phyloP scores from a whole-genome alignment of 352 stramenopile genomes.

The Pythium dissotocum region DNA sequence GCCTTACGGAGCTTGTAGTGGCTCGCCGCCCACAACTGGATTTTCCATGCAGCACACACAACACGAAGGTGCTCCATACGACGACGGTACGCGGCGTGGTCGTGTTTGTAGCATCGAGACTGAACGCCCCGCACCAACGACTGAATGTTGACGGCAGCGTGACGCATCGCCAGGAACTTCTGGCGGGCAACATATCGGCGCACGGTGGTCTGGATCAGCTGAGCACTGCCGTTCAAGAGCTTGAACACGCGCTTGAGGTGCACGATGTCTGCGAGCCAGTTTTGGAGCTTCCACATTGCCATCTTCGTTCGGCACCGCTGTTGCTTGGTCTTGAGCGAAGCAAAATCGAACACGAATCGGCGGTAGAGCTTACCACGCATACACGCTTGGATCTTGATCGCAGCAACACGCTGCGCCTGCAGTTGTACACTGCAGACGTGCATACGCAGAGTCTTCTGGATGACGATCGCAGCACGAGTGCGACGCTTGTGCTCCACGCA shows the following conservation, averaged over 20 bases:
- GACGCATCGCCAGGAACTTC: constrained; percentile 8
- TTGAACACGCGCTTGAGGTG: neutral
- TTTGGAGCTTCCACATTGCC: constrained; percentile 22
- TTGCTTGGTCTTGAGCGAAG: constrained; percentile 25
- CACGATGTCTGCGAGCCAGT: constrained; percentile 10
- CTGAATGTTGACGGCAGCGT: constrained; percentile 12
- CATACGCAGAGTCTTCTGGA: constrained; percentile 27
- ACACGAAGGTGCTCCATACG: neutral
- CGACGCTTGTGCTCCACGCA: constrained; percentile 6
- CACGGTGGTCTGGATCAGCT: constrained; percentile 10
- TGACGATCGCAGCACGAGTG: neutral
- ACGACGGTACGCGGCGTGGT: constrained; percentile 11
- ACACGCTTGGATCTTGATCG: constrained; percentile 29
- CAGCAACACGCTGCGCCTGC: neutral
- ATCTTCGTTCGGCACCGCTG: constrained; percentile 18
- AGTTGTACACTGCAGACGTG: neutral
- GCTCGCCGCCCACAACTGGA: constrained; percentile 17
- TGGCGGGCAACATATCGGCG: constrained; percentile 4
- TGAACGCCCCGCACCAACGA: constrained; percentile 16
- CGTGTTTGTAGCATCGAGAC: constrained; percentile 9
- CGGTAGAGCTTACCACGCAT: constrained; percentile 43
- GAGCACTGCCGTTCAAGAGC: constrained; percentile 1
- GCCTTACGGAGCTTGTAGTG: constrained; percentile 6
- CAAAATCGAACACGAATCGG: constrained; percentile 44
- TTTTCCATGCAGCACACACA: constrained; percentile 22